Evolutionary conservation across 2,329 filamentous ascomycete species (phyloP), one percentile per base, ranked within the genome.

Genomic region (Ceratocystis cubensis): DNA sequence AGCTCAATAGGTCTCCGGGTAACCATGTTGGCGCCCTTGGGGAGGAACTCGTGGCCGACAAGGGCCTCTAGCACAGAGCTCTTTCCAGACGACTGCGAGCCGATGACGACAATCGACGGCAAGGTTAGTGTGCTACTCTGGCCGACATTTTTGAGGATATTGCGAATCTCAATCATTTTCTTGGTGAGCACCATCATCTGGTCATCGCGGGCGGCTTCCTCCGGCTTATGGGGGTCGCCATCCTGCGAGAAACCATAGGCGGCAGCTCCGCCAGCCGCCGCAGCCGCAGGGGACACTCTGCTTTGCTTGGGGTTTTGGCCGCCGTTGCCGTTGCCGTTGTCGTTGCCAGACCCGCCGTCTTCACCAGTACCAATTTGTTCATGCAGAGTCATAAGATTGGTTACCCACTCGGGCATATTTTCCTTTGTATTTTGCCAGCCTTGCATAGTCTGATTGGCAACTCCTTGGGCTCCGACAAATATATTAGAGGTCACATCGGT

Each of bases 141-240:
- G 44, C 92, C 95, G 61, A 99, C 89, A 30, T 87, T 90, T 73
- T 95, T 89, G 28, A 99, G 81, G 66, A 99, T 90, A 71, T 87
- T 92, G 71, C 95, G 83, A 67, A 99, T 97, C 78, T 99, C 94
- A 73, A 99, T 99, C 94, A 99, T 99, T 78, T 97, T 97, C 78
- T 94, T 93, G 1, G 95, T 99, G 73, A 99, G 80, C 71, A 96
- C 82, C 94, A 99, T 99, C 93, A 99, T 99, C 76, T 99, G 94
- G 74, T 99, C 94, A 72, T 99, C 94, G 72, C 86, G 85, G 20
- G 91, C 89, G 62, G 82, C 81, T 72, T 88, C 85, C 66, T 87
- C 84, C 22, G 78, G 80, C 7, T 80, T 78, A 66, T 85, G 80
- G 69, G 87, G 84, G 45, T 93, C 84, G 45, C 88, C 84, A 25